These are phyloP conservation scores for Oryza meyeriana DNA, from an alignment of 176 grass and related monocot genomes.

Conservation along the genomic window DNA sequence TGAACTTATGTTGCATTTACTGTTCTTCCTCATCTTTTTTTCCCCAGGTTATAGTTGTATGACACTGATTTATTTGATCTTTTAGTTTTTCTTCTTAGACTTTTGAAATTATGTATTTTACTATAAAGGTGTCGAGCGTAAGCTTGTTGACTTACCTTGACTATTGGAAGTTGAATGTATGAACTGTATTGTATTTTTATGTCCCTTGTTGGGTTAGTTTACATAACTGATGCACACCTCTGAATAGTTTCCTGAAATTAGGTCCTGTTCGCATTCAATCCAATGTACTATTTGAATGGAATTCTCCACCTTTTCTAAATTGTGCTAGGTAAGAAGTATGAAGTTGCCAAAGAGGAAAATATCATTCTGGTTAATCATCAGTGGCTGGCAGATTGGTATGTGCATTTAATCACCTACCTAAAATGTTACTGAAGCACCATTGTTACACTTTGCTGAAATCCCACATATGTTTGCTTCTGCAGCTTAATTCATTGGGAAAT, in stretches of 20 bases:
- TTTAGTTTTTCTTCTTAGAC: background rate
- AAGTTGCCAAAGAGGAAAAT: conserved; percentile 62
- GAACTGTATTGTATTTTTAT: background rate
- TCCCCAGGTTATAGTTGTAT: background rate
- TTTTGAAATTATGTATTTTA: background rate
- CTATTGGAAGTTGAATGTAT: background rate
- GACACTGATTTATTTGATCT: background rate
- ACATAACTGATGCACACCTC: background rate
- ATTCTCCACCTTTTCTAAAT: background rate
- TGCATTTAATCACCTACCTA: background rate
- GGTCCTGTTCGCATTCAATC: background rate
- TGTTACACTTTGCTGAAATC: conserved; percentile 15
- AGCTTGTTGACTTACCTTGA: background rate
- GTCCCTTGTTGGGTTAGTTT: background rate
- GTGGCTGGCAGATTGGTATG: conserved; percentile 77
- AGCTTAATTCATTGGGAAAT: conserved; percentile 76
- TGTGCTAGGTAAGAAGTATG: conserved; percentile 62
- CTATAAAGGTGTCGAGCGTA: background rate
- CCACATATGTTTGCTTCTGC: conserved; percentile 3
- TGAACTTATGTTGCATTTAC: background rate
- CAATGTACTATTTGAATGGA: background rate
- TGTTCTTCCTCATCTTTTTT: background rate
- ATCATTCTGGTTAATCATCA: conserved; percentile 64
- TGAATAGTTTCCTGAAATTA: background rate
- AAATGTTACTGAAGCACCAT: background rate